Evolutionary conservation across 352 stramenopile species (phyloP).

Genomic region (Phytophthora syringae): DNA sequence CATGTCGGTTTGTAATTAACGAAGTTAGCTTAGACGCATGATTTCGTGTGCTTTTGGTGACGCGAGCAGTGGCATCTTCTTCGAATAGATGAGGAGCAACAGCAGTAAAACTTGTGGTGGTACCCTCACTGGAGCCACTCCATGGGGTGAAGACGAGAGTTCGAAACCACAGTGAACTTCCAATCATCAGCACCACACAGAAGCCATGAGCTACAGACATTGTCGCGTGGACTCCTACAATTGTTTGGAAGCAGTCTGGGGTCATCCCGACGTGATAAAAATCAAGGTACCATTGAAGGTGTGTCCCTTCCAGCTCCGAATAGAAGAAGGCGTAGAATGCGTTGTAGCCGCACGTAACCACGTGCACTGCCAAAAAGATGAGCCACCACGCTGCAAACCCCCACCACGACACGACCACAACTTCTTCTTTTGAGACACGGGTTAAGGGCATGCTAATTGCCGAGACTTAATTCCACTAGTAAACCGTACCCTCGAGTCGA

Average conservation of each 20-base stretch:
- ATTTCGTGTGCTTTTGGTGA: not conserved
- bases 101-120: no score
- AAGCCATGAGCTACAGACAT: not conserved
- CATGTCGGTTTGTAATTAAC: conserved; percentile 10
- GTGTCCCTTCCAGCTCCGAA: not conserved
- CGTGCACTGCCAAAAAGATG: conserved; percentile 13
- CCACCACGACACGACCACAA: conserved; percentile 9
- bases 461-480: no score
- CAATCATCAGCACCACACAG: not conserved
- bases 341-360: conserved; percentile 18
- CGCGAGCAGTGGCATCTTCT: not conserved
- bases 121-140: not conserved
- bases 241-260: not conserved
- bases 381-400: conserved; percentile 12
- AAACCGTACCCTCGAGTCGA: no score
- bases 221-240: not conserved
- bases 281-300: conserved; percentile 1
- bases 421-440: no score
- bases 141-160: not conserved
- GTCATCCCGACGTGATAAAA: conserved; percentile 10
- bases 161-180: not conserved
- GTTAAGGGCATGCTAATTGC: no score
- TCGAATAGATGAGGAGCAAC: no score
- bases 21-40: not conserved
- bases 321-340: conserved; percentile 1